These are phyloP conservation scores for Suillus luteus DNA, from an alignment of 768 basidiomycete species.

Conservation along the genomic window DNA sequence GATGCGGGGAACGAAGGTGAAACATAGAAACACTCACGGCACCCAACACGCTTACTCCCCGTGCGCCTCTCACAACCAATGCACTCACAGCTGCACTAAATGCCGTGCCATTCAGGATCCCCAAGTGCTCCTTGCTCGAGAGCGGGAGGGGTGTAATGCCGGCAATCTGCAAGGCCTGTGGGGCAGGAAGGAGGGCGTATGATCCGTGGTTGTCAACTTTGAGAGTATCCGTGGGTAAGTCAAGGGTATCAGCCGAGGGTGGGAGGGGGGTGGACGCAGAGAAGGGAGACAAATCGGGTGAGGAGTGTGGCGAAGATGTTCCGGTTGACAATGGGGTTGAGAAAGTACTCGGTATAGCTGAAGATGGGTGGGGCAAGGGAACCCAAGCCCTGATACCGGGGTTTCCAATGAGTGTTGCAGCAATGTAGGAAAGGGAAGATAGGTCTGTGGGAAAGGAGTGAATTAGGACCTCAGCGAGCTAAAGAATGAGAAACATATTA, in stretches of 20 bases:
- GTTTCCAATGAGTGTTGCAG: constrained; percentile 78
- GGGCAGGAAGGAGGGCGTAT: constrained; percentile 17
- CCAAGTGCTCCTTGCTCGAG: constrained; percentile 76
- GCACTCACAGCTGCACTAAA: constrained; percentile 81
- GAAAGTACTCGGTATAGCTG: constrained; percentile 7
- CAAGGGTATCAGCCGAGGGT: constrained; percentile 44
- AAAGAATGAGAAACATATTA: background rate
- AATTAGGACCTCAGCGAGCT: constrained; percentile 15
- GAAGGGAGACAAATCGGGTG: constrained; percentile 28
- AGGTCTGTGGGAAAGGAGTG: constrained; percentile 48
- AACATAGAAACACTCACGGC: constrained; percentile 22
- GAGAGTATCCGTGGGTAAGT: constrained; percentile 24
- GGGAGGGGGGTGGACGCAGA: constrained; percentile 39
- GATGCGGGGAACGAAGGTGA: background rate
- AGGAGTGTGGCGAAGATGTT: background rate
- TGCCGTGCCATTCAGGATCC: constrained; percentile 83
- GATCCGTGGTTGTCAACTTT: background rate
- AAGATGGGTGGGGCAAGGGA: constrained; percentile 33
- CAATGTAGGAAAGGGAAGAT: constrained; percentile 82
- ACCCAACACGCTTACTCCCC: constrained; percentile 63
- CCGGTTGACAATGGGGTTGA: constrained; percentile 6
- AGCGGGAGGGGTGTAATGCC: constrained; percentile 65
- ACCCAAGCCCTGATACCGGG: constrained; percentile 73
- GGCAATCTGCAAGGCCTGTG: constrained; percentile 59
- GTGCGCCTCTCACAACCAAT: constrained; percentile 71